Evolutionary conservation across 495 filamentous ascomycete species (phyloP).

Genomic region (Lophiotrema nucula): DNA sequence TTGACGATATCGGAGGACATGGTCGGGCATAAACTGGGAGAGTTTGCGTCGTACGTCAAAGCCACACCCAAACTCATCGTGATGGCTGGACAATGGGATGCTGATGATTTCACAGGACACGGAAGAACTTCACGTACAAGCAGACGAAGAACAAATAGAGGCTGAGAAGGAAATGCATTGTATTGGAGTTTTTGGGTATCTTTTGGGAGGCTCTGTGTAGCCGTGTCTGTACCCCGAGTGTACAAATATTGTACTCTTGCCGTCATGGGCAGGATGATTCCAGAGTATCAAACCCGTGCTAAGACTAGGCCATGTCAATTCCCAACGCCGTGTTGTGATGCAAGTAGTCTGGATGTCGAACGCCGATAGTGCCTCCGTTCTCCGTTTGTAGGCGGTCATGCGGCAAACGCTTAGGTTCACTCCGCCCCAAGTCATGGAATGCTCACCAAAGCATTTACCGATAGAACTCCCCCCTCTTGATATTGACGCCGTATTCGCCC

Average conservation of each 20-base stretch:
- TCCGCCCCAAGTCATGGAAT: no score
- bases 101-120: slow-evolving; percentile 57
- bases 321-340: no score
- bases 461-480: slow-evolving; percentile 97
- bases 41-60: slow-evolving; percentile 82
- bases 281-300: no score
- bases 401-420: no score
- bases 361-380: no score
- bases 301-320: no score
- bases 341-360: no score
- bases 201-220: slow-evolving; percentile 10
- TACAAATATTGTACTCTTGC: slow-evolving; percentile 21
- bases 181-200: slow-evolving; percentile 29
- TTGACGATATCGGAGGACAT: slow-evolving; percentile 91
- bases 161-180: slow-evolving; percentile 4
- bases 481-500: slow-evolving; percentile 93
- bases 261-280: slow-evolving; percentile 6
- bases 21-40: slow-evolving; percentile 96
- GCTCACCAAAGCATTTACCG: no score
- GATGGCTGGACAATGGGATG: background rate
- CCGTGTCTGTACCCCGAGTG: slow-evolving; percentile 26
- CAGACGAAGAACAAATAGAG: slow-evolving; percentile 71
- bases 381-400: no score
- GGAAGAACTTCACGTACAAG: slow-evolving; percentile 82
- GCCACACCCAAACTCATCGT: no score